phyloP scores from a whole-genome alignment of 2,329 filamentous ascomycete species.

The Pseudogymnoascus sp. region DNA sequence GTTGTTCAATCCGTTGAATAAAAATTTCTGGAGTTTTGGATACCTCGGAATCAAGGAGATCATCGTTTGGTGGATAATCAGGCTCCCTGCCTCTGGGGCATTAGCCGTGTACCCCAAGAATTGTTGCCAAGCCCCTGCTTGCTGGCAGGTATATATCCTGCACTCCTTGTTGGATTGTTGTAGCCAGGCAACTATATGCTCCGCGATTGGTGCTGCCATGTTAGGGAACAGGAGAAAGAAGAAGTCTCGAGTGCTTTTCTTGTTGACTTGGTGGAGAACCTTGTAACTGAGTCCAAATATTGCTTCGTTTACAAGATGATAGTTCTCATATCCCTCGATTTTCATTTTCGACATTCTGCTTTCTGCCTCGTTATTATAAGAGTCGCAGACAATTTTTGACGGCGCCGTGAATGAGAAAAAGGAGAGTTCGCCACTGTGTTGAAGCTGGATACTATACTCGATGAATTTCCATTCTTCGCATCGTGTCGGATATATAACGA shows the following conservation, averaged over 20 bases:
- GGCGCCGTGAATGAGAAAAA: conserved; percentile 1
- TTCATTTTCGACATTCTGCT: neutral
- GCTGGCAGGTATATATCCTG: conserved; percentile 36
- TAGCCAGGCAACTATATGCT: conserved; percentile 41
- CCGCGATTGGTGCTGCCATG: conserved; percentile 28
- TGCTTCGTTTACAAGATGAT: conserved; percentile 13
- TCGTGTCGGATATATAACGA: conserved; percentile 23
- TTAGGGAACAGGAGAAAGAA: conserved; percentile 46
- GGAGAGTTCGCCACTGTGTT: neutral
- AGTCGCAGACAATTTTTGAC: neutral
- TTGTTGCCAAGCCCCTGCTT: conserved; percentile 40
- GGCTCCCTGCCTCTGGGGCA: conserved; percentile 13
- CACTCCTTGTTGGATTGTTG: conserved; percentile 33
- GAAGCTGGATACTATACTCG: conserved; percentile 11
- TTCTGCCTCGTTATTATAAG: conserved; percentile 1
- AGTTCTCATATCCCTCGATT: neutral
- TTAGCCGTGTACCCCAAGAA: conserved; percentile 31
- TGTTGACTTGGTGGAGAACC: conserved; percentile 15
- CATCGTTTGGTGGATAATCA: conserved; percentile 26
- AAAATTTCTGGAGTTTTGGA: conserved; percentile 14
- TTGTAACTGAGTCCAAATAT: conserved; percentile 21
- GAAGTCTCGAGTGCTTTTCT: conserved; percentile 18
- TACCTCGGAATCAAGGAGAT: conserved; percentile 17
- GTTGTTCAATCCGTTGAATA: conserved; percentile 8
- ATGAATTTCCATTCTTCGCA: conserved; percentile 26